These are phyloP conservation scores for Aeminium ludgeri DNA, from an alignment of 495 filamentous ascomycete genomes.

Conservation along the genomic window DNA sequence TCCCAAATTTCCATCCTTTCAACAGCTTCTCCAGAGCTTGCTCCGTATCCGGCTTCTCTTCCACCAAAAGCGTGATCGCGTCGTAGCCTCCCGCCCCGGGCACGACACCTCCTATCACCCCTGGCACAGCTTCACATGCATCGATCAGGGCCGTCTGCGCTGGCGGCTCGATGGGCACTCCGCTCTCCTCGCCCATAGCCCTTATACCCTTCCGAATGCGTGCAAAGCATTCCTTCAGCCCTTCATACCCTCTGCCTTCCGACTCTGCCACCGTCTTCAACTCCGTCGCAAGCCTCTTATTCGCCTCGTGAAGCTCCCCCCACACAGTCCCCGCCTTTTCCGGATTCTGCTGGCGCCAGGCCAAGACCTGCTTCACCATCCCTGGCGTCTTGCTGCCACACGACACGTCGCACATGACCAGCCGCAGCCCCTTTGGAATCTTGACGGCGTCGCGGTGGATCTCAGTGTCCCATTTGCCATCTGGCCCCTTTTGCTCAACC, in stretches of 20 bases:
- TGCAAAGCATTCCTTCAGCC: slow-evolving; percentile 26
- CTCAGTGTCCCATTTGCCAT: slow-evolving; percentile 56
- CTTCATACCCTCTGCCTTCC: slow-evolving; percentile 20
- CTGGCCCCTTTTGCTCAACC: slow-evolving; percentile 40
- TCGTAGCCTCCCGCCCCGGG: slow-evolving; percentile 92
- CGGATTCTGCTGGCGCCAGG: slow-evolving; percentile 56
- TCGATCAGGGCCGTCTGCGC: slow-evolving; percentile 75
- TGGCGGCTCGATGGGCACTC: slow-evolving; percentile 79
- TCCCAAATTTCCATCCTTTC: slow-evolving; percentile 39
- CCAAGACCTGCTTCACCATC: slow-evolving; percentile 83
- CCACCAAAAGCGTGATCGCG: slow-evolving; percentile 66
- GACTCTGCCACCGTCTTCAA: slow-evolving; percentile 17
- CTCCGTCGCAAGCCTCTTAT: slow-evolving; percentile 51
- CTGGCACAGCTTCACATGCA: slow-evolving; percentile 49
- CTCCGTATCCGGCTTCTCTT: slow-evolving; percentile 53
- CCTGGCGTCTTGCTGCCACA: slow-evolving; percentile 85
- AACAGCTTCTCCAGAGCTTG: slow-evolving; percentile 45
- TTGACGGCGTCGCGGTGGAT: slow-evolving; percentile 44
- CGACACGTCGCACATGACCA: slow-evolving; percentile 91
- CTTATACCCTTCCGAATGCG: slow-evolving; percentile 46
- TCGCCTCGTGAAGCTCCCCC: slow-evolving; percentile 52
- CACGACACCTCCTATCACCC: slow-evolving; percentile 80
- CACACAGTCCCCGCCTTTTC: slow-evolving; percentile 53
- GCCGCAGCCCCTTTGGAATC: slow-evolving; percentile 47
- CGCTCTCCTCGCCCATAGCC: slow-evolving; percentile 53